phyloP scores from a whole-genome alignment of 257 asterid species.

The Gentiana macrophylla region DNA sequence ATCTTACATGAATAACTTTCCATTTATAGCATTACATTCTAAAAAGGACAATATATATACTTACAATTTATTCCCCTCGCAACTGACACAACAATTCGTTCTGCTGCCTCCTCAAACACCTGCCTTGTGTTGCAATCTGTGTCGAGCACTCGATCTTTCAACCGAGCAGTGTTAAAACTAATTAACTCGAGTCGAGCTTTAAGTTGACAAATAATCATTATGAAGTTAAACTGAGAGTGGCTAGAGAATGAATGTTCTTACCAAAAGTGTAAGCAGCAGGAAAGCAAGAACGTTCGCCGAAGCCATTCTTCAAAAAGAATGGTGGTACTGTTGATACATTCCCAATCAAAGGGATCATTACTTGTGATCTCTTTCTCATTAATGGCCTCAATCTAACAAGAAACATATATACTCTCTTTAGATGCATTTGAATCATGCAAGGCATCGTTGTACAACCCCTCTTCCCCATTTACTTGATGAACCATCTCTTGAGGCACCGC shows the following conservation, averaged over 20 bases:
- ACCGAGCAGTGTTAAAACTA: too few species aligned
- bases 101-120: constrained; percentile 83
- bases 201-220: background rate
- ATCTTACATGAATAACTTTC: constrained; percentile 1
- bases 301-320: constrained; percentile 45
- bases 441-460: constrained; percentile 24
- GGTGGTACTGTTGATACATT: constrained; percentile 72
- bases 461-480: constrained; percentile 33
- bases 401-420: constrained; percentile 79
- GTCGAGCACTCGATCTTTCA: constrained; percentile 67
- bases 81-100: constrained; percentile 69
- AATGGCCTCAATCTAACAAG: constrained; percentile 76
- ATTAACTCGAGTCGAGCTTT: constrained; percentile 2
- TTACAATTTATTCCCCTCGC: constrained; percentile 78
- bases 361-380: constrained; percentile 45
- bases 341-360: constrained; percentile 69
- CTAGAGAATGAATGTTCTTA: constrained; percentile 10
- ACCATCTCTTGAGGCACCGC: constrained; percentile 27
- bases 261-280: constrained; percentile 74
- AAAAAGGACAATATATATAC: constrained; percentile 15
- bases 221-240: too few species aligned
- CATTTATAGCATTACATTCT: background rate
- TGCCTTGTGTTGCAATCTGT: constrained; percentile 43
- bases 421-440: constrained; percentile 35
- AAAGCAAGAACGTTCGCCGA: constrained; percentile 43